Evolutionary conservation across 768 basidiomycete genomes (phyloP).

Genomic region (Lepiota venenata): DNA sequence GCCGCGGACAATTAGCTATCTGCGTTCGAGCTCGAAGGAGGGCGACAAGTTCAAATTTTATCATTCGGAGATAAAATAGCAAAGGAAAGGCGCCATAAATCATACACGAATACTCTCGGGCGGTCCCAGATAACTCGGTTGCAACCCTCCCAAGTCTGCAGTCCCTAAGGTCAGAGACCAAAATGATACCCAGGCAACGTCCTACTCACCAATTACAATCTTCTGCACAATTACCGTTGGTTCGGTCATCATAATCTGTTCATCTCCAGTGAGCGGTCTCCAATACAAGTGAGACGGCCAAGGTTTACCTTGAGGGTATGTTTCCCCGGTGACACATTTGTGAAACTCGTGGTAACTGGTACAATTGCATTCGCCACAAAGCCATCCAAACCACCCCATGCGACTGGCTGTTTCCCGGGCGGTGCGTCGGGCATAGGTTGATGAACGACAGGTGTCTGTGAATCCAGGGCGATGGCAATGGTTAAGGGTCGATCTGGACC

Average conservation of each 20-base stretch:
- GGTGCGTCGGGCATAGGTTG: slow-evolving; percentile 42
- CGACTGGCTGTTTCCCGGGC: slow-evolving; percentile 41
- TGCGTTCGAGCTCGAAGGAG: too few relatives aligned
- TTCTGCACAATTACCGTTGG: slow-evolving; percentile 58
- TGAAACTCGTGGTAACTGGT: slow-evolving; percentile 34
- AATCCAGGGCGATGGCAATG: slow-evolving; percentile 49
- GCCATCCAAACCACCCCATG: slow-evolving; percentile 44
- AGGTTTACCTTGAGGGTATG: slow-evolving; percentile 52
- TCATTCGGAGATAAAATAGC: background rate
- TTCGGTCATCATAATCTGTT: slow-evolving; percentile 51
- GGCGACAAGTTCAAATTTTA: too few relatives aligned
- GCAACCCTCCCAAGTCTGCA: slow-evolving; percentile 51
- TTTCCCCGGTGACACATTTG: slow-evolving; percentile 39
- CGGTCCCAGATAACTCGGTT: slow-evolving; percentile 58
- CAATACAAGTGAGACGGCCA: background rate
- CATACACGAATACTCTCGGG: slow-evolving; percentile 44
- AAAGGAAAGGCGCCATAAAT: background rate
- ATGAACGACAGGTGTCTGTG: slow-evolving; percentile 28
- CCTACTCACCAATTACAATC: slow-evolving; percentile 47
- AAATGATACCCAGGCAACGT: background rate
- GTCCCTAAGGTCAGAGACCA: background rate
- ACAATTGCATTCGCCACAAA: slow-evolving; percentile 53
- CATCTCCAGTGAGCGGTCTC: background rate
- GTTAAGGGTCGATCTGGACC: slow-evolving; percentile 45
- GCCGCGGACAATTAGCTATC: too few relatives aligned